Base-by-base conservation (phyloP, 805 yeast genomes). In the Starmerella riodocensis region DNA sequence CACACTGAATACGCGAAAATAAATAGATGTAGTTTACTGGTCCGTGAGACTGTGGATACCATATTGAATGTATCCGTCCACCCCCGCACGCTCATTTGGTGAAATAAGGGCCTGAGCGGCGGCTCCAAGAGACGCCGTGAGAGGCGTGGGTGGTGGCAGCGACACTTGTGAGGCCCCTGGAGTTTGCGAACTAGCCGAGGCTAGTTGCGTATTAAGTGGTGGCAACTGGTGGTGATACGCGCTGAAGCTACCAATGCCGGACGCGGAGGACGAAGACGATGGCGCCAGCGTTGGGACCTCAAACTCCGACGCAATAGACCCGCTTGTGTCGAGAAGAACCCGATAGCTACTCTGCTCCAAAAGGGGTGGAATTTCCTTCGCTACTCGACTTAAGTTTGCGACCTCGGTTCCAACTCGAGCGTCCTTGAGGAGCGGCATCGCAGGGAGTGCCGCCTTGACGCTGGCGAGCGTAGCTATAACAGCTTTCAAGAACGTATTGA, bases 341-440 rank as follows among this genome's bases (percentile, higher is more conserved):
- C 53, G 61, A 54, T 67, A 71, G 14, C 77, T 65, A 43, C 79
- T 73, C 29, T 70, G 66, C 55, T 86, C 95, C 31, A 86, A 61
- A 50, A 82, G 66, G n/a, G 83, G 76, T 0, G 96, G 85, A 13
- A 88, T 79, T 53, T 88, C 97, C 53, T 88, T 88, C 4, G 95
- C 83, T 3, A 86, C 80, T 48, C 83, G 75, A 0, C 96, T 86
- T 42, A 88, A 64, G 27, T 75, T 72, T 0, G 94, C 82, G 60
- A 88, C 70, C 18, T 46, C 53, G 5, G 81, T 73, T 6, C 86
- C 76, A 42, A 94, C 65, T 2, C 30, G 25, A 5, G 78, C 78
- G 40, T 82, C 94, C 50, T 79, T 76, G 37, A 88, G 65, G 13
- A 77, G 70, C 0, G 93, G 86, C 41, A 84, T 66, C 47, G 82